Evolutionary conservation across 345 rosid genomes (phyloP).

Genomic region (Capsella bursapastoris): DNA sequence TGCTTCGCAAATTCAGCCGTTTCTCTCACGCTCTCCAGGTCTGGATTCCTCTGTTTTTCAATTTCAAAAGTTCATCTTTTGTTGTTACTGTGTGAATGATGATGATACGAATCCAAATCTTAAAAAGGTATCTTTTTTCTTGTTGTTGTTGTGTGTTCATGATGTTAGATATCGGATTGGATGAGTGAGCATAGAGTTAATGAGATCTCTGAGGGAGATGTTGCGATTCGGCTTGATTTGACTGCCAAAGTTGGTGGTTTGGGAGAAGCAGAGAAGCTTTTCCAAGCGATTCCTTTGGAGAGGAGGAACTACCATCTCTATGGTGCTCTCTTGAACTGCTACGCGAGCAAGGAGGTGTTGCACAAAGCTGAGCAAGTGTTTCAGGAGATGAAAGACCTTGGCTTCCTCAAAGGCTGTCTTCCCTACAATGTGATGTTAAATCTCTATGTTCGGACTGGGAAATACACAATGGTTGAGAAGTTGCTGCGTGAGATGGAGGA

Average conservation of each 20-base stretch:
- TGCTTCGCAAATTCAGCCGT: constrained; percentile 51
- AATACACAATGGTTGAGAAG: constrained; percentile 50
- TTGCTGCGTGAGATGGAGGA: constrained; percentile 64
- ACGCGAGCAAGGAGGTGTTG: constrained; percentile 44
- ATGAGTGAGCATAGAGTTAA: constrained; percentile 43
- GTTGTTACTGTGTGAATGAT: background rate
- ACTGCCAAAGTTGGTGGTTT: constrained; percentile 56
- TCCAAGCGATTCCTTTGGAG: constrained; percentile 39
- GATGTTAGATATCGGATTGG: constrained; percentile 57
- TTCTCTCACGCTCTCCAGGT: constrained; percentile 64
- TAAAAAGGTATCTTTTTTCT: background rate
- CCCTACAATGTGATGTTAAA: constrained; percentile 63
- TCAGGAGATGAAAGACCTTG: constrained; percentile 47
- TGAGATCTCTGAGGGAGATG: constrained; percentile 44
- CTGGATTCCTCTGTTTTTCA: background rate
- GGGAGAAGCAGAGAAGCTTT: constrained; percentile 52
- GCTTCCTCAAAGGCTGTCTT: constrained; percentile 40
- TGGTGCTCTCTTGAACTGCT: constrained; percentile 61
- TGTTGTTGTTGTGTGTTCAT: background rate
- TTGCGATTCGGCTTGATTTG: constrained; percentile 60
- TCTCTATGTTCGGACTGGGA: constrained; percentile 50
- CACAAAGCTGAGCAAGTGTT: constrained; percentile 56
- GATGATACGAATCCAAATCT: too few species aligned
- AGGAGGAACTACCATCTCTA: constrained; percentile 48
- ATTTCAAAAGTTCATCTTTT: background rate